Conservation (phyloP, 139 green algal genomes). For the Tetradesmus obliquus region DNA sequence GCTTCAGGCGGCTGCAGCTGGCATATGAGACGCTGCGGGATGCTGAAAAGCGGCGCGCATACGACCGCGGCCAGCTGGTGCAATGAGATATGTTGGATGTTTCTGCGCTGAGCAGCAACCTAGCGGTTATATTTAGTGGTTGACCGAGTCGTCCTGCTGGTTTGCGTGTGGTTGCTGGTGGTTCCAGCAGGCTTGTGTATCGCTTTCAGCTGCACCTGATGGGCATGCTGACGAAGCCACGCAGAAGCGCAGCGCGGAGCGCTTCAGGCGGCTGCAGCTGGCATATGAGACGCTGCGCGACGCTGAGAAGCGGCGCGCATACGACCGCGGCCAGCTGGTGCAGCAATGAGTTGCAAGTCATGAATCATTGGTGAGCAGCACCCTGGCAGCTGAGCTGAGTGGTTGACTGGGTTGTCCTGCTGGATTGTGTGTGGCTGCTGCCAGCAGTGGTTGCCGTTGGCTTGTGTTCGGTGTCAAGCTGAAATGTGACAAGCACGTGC, state of each 20-base stretch:
- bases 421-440: neutral
- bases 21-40: conserved; percentile 80
- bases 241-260: conserved; percentile 14
- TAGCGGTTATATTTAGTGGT: neutral
- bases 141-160: neutral
- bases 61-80: conserved; percentile 70
- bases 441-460: too few relatives aligned
- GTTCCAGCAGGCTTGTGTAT: neutral
- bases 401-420: neutral
- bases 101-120: too few relatives aligned
- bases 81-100: conserved; percentile 18
- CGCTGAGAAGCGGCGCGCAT: conserved; percentile 63
- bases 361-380: too few relatives aligned
- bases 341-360: conserved; percentile 43
- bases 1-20: conserved; percentile 75
- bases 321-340: conserved; percentile 72
- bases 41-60: conserved; percentile 63
- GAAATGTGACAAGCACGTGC: conserved; percentile 77
- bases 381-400: neutral
- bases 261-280: conserved; percentile 75
- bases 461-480: too few relatives aligned
- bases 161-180: neutral
- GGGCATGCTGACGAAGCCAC: conserved; percentile 36
- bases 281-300: conserved; percentile 80
- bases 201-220: too few relatives aligned